These are phyloP conservation scores for Euphorbia pulcherrima DNA, from an alignment of 345 rosid genomes.

Conservation along the genomic window DNA sequence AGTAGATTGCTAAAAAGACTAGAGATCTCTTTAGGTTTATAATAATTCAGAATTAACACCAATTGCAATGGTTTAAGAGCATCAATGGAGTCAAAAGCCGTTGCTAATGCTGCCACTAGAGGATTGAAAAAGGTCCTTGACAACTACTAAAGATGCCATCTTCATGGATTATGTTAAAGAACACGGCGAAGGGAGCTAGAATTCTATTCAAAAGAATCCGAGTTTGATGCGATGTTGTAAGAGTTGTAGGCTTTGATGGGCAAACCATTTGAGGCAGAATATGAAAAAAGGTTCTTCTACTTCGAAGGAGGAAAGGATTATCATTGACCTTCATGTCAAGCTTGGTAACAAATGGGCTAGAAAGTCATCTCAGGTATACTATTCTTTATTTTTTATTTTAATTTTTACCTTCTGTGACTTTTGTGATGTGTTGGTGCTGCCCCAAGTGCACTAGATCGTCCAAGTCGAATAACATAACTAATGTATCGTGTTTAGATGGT, in stretches of 20 bases:
- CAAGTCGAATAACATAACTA: no score
- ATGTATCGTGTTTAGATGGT: no score
- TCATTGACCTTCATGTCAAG: constrained; percentile 74
- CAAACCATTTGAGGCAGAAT: constrained; percentile 81
- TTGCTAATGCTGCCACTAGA: constrained; percentile 2
- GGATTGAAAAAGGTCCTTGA: constrained; percentile 86
- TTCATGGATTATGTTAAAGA: constrained; percentile 62
- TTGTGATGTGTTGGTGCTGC: no score
- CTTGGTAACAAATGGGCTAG: constrained; percentile 94
- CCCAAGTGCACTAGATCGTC: no score
- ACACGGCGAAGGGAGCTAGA: constrained; percentile 85
- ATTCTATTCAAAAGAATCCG: constrained; percentile 62
- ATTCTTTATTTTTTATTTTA: neutral
- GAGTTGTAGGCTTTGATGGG: constrained; percentile 89
- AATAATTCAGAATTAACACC: no score
- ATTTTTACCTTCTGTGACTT: neutral
- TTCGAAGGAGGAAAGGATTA: constrained; percentile 63
- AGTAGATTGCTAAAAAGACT: no score
- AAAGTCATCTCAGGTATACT: constrained; percentile 79
- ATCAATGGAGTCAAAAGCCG: constrained; percentile 6
- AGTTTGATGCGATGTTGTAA: constrained; percentile 80
- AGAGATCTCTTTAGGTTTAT: no score
- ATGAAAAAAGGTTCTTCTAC: constrained; percentile 69
- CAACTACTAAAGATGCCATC: constrained; percentile 63
- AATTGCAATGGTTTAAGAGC: no score